Evolutionary conservation across 2,329 filamentous ascomycete genomes (phyloP).

Genomic region (Domatiomyces globalis): DNA sequence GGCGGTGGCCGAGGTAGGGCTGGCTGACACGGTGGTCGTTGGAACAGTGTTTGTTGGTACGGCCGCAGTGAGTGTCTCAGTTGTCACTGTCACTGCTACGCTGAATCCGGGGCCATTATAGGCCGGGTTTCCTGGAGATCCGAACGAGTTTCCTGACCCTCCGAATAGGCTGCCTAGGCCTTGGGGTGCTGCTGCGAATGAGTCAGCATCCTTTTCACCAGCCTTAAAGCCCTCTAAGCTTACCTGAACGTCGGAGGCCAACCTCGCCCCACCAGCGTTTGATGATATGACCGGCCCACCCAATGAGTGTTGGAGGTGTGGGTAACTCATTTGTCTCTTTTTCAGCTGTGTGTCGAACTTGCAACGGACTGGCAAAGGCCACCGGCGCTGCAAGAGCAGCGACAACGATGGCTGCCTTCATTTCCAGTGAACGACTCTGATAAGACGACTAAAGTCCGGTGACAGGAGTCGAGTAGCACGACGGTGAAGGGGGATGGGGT

Average conservation of each 20-base stretch:
- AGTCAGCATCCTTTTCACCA: neutral
- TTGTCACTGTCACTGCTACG: neutral
- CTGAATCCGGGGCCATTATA: neutral
- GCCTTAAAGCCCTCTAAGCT: neutral
- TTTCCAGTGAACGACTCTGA: neutral
- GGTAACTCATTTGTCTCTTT: neutral
- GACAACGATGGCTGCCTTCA: neutral
- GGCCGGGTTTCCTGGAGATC: neutral
- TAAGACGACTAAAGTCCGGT: neutral
- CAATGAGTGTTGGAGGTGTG: neutral
- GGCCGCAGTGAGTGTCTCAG: neutral
- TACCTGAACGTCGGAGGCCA: neutral
- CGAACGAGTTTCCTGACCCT: neutral
- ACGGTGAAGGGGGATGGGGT: neutral
- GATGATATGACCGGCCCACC: neutral
- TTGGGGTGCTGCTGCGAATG: neutral
- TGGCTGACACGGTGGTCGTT: neutral
- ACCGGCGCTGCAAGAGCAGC: neutral
- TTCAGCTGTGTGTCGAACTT: neutral
- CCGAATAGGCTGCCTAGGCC: neutral
- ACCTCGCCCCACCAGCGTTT: neutral
- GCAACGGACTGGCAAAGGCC: neutral
- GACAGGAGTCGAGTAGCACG: neutral
- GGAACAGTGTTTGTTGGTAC: neutral
- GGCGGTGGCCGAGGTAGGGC: neutral